These are phyloP conservation scores for Trichomonas tenax DNA, from an alignment of 208 protist genomes.

Conservation along the genomic window DNA sequence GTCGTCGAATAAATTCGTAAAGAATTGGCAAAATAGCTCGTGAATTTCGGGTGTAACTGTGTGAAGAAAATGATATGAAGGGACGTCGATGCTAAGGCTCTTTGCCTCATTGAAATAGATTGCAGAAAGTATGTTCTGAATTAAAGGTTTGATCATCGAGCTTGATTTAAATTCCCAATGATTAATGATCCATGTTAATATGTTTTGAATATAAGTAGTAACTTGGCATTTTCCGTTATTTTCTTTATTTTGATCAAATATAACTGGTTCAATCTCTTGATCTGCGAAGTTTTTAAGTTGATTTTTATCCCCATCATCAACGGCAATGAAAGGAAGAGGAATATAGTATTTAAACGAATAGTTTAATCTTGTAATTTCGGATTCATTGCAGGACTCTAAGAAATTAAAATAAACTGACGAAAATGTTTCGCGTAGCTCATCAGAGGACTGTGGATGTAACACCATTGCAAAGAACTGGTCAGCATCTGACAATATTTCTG, in stretches of 20 bases:
- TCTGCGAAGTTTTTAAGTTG: not conserved
- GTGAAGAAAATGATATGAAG: not conserved
- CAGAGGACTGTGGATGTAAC: not conserved
- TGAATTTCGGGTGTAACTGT: not conserved
- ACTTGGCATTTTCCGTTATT: not conserved
- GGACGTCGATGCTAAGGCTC: not conserved
- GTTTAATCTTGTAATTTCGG: not conserved
- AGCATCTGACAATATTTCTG: not conserved
- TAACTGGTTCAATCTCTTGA: not conserved
- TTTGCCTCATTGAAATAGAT: not conserved
- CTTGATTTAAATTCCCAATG: not conserved
- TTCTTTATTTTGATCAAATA: not conserved
- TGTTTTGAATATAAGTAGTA: not conserved
- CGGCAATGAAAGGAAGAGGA: not conserved
- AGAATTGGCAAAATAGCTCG: not conserved
- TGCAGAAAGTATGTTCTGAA: not conserved
- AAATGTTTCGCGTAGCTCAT: not conserved
- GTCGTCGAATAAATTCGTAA: not conserved
- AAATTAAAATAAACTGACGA: not conserved
- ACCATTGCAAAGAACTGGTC: not conserved
- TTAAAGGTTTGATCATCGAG: not conserved
- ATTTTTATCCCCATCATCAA: not conserved
- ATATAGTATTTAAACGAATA: not conserved
- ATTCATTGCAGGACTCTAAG: not conserved
- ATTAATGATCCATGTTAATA: not conserved